Evolutionary conservation across 495 filamentous ascomycete species (phyloP).

Genomic region (Podospora pseudocomata): DNA sequence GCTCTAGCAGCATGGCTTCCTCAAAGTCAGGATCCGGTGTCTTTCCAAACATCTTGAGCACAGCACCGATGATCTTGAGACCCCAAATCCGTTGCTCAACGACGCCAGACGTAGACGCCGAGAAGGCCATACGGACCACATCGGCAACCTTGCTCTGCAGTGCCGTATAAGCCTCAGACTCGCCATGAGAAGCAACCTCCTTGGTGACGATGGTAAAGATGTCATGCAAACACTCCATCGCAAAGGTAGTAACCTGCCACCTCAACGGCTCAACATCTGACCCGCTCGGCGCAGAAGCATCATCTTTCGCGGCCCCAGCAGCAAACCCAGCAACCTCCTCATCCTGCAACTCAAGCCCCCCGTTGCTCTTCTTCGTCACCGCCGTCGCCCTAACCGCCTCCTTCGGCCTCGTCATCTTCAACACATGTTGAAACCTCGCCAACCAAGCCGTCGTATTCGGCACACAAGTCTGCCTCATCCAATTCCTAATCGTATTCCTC

Average conservation of each 20-base stretch:
- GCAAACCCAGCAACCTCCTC: slow-evolving; percentile 97
- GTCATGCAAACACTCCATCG: slow-evolving; percentile 85
- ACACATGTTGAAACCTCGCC: slow-evolving; percentile 76
- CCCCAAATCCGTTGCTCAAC: slow-evolving; percentile 85
- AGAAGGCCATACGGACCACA: slow-evolving; percentile 96
- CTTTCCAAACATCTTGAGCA: slow-evolving; percentile 94
- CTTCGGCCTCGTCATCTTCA: slow-evolving; percentile 78
- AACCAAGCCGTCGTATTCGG: slow-evolving; percentile 78
- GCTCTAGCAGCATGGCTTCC: slow-evolving; percentile 90
- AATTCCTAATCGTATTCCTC: slow-evolving; percentile 78
- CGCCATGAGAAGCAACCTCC: slow-evolving; percentile 64
- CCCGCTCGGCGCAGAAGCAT: slow-evolving; percentile 54
- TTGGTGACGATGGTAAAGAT: slow-evolving; percentile 71
- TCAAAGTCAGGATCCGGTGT: slow-evolving; percentile 94
- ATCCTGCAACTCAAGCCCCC: slow-evolving; percentile 75
- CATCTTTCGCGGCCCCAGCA: slow-evolving; percentile 60
- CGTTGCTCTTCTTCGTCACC: slow-evolving; percentile 45
- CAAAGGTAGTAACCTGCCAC: slow-evolving; percentile 95
- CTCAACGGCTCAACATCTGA: slow-evolving; percentile 81
- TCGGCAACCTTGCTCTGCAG: slow-evolving; percentile 84
- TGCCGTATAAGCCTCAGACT: slow-evolving; percentile 66
- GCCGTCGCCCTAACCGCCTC: slow-evolving; percentile 49
- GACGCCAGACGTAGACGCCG: slow-evolving; percentile 90
- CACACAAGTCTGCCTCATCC: slow-evolving; percentile 82
- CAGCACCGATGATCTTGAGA: slow-evolving; percentile 85